Conservation (phyloP, 1,284 basidiomycete genomes). For the Fistulina hepatica region DNA sequence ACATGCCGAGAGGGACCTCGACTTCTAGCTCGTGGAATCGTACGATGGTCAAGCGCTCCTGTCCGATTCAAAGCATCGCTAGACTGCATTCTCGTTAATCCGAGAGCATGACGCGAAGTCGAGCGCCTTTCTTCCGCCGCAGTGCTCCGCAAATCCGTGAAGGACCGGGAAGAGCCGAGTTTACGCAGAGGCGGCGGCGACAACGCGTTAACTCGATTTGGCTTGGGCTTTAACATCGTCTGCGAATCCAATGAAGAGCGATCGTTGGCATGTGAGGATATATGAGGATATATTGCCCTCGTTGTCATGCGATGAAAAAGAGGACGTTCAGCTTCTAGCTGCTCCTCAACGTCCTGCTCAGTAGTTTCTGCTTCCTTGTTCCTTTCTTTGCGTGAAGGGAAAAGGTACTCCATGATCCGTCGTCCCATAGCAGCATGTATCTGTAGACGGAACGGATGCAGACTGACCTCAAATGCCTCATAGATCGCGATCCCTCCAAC, state of each 20-base stretch:
- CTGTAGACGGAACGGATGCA: constrained; percentile 85
- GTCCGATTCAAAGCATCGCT: constrained; percentile 20
- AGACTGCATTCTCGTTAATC: constrained; percentile 26
- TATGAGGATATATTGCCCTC: no score
- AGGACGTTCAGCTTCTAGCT: no score
- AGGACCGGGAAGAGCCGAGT: constrained; percentile 53
- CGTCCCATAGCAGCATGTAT: constrained; percentile 77
- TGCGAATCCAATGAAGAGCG: constrained; percentile 35
- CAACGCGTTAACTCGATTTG: constrained; percentile 13
- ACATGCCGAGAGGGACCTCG: constrained; percentile 15
- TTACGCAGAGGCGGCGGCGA: constrained; percentile 33
- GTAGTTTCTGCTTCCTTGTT: constrained; percentile 22
- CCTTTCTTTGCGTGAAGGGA: constrained; percentile 50
- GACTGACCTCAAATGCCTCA: constrained; percentile 69
- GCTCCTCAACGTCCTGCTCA: constrained; percentile 6
- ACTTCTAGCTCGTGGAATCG: constrained; percentile 6
- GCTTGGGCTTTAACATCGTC: constrained; percentile 20
- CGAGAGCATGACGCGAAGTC: constrained; percentile 13
- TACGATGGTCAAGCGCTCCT: constrained; percentile 16
- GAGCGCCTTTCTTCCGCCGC: constrained; percentile 30
- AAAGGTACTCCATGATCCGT: constrained; percentile 85
- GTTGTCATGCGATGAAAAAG: no score
- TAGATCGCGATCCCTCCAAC: constrained; percentile 93
- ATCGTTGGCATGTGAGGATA: no score
- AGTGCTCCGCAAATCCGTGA: constrained; percentile 52